Evolutionary conservation across 1,284 basidiomycete genomes (phyloP), one percentile per base, ranked within the genome.

Genomic region (Ceratobasidium sp.): DNA sequence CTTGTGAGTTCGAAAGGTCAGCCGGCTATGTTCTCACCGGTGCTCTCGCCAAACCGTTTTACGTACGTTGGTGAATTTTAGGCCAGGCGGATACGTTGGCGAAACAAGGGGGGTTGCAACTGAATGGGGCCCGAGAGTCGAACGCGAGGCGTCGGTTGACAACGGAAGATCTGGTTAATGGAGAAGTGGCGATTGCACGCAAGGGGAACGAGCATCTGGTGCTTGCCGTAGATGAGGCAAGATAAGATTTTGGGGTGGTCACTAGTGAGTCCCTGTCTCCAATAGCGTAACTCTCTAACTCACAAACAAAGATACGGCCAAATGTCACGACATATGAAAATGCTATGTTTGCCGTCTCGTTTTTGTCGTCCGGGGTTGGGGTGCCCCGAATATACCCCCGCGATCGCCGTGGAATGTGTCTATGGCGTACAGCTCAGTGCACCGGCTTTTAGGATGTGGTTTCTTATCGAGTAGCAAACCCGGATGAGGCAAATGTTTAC

Each of bases 181-280:
- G 66, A 12, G 40, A 69, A 36, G 21, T 69, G 33, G 66, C 44
- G n/a, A 25, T 69, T 23, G 53, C 58, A 9, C 66, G 66, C 21
- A 69, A 69, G 40, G 66, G 66, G 53, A 69, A 69, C 42, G 66
- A 69, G 23, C 66, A 69, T 36, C 40, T 69, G 25, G 42, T 69
- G 14, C 42, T 69, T 38, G 66, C 23, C n/a, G 21, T 69, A 18
- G 53, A 69, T 28, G 38, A 40, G 23, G 58, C 58, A 25, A 60
- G 38, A 60, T 60, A 40, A 42, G 11, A 36, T 60, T 44, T 44
- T 28, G 58, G 58, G 58, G 23, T 49, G 48, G 11, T 25, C 36
- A 11, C 36, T 38, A 1, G 53, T 54, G 12, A 36, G 53, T 16
- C 18, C 12, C 3, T 18, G 4, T 7, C 53, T 54, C 7, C 12